phyloP scores from a whole-genome alignment of 148 eudicot species.

The Vaccinium myrtillus region DNA sequence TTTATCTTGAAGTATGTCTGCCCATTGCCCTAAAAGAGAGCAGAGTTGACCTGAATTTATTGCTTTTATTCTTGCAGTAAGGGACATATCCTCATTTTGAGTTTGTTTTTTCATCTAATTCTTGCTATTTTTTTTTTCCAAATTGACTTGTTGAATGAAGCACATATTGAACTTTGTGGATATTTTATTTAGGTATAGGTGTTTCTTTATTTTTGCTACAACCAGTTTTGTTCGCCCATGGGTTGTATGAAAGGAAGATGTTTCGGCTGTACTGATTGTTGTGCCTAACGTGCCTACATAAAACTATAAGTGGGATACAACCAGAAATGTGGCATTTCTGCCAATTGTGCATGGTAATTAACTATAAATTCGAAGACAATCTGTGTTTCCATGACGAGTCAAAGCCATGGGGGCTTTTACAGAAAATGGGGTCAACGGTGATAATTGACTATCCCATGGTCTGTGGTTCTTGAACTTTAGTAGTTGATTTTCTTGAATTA shows the following conservation, averaged over 20 bases:
- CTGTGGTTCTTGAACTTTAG: not conserved
- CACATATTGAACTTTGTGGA: not conserved
- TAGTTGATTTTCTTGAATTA: not conserved
- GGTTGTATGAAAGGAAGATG: not conserved
- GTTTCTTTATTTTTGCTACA: not conserved
- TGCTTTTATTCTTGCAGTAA: not conserved
- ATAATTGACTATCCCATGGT: not conserved
- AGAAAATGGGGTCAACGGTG: not conserved
- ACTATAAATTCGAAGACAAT: not conserved
- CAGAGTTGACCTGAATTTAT: not conserved
- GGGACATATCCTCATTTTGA: not conserved
- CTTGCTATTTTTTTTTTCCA: not conserved
- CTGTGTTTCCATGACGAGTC: not conserved
- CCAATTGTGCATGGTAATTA: not conserved
- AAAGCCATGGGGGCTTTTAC: not conserved
- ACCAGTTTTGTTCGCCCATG: not conserved
- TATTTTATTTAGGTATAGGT: not conserved
- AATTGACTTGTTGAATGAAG: not conserved
- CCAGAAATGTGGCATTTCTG: not conserved
- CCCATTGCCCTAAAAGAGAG: not conserved
- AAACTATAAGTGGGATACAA: not conserved
- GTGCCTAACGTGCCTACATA: not conserved
- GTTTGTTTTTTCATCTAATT: not conserved
- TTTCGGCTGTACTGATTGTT: not conserved
- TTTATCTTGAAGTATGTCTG: not conserved